A percentile compares a stretch with the other conserved stretches of the same genome.
Conservation (phyloP, 1,284 basidiomycete genomes). For the Anthracocystis walkeri region DNA sequence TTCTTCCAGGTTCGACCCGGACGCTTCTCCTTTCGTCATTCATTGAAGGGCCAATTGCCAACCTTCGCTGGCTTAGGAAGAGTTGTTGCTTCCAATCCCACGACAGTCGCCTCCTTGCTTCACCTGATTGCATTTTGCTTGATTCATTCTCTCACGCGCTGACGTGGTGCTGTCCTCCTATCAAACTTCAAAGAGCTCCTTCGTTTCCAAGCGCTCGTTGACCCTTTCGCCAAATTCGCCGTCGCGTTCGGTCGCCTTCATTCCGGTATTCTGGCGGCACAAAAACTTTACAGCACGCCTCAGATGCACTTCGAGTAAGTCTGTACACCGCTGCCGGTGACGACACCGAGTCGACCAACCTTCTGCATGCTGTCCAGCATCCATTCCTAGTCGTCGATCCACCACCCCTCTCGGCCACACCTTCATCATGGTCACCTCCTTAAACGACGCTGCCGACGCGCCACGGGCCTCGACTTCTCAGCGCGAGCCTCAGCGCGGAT, state of each 20-base stretch:
- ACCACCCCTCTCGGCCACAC: neutral
- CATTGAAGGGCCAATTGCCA: too few relatives aligned
- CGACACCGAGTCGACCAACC: conserved; percentile 4
- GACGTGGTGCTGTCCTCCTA: neutral
- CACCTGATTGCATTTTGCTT: too few relatives aligned
- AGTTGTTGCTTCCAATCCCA: too few relatives aligned
- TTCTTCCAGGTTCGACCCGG: too few relatives aligned
- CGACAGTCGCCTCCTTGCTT: too few relatives aligned
- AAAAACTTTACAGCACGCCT: neutral
- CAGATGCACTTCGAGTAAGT: conserved; percentile 4
- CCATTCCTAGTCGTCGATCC: too few relatives aligned
- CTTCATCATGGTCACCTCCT: conserved; percentile 23
- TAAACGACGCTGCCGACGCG: conserved; percentile 12
- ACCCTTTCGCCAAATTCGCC: neutral
- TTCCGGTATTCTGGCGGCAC: neutral
- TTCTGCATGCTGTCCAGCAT: conserved; percentile 5
- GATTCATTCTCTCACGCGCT: too few relatives aligned
- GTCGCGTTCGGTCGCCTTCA: neutral
- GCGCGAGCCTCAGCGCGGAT: conserved; percentile 40
- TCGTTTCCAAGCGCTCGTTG: neutral
- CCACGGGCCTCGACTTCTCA: conserved; percentile 21
- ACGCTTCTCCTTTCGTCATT: too few relatives aligned
- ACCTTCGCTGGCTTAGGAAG: too few relatives aligned
- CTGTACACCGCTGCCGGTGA: conserved; percentile 1
- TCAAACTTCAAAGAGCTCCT: neutral